Conservation (phyloP, 768 basidiomycete genomes). For the Podaxis sp. region DNA sequence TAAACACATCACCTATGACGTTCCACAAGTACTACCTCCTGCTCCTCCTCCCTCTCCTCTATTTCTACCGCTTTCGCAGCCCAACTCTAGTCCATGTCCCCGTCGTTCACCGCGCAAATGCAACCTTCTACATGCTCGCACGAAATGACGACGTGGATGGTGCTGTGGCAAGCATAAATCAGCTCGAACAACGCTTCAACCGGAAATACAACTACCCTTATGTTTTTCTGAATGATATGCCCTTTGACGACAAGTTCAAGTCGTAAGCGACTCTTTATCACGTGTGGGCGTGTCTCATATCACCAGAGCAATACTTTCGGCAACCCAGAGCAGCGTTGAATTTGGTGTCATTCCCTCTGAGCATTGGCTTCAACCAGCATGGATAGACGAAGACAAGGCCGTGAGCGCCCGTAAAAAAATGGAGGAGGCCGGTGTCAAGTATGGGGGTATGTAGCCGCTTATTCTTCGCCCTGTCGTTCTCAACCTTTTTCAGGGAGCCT, state of each 20-base stretch:
- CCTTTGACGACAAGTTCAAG: conserved; percentile 77
- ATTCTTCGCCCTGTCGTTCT: conserved; percentile 2
- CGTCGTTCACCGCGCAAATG: conserved; percentile 28
- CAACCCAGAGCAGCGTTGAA: conserved; percentile 30
- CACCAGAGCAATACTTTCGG: conserved; percentile 24
- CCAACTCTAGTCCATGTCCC: neutral
- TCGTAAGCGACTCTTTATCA: conserved; percentile 34
- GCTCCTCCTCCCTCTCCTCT: neutral
- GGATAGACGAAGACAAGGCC: conserved; percentile 75
- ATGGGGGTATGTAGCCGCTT: conserved; percentile 33
- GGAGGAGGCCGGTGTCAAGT: conserved; percentile 47
- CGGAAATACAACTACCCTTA: conserved; percentile 77
- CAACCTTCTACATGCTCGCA: conserved; percentile 51
- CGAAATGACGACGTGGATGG: conserved; percentile 64
- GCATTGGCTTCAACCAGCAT: conserved; percentile 77
- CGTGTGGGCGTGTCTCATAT: neutral
- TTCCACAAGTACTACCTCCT: neutral
- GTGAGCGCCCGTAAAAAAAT: conserved; percentile 56
- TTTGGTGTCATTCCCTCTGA: conserved; percentile 69
- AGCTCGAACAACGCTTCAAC: conserved; percentile 85
- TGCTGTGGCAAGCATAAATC: conserved; percentile 62
- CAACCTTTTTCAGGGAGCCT: conserved; percentile 31
- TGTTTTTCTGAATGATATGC: conserved; percentile 85
- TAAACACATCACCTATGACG: conserved; percentile 6
- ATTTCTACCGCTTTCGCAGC: neutral